These are phyloP conservation scores for Leccinum broughii DNA, from an alignment of 768 basidiomycete genomes.

Conservation along the genomic window DNA sequence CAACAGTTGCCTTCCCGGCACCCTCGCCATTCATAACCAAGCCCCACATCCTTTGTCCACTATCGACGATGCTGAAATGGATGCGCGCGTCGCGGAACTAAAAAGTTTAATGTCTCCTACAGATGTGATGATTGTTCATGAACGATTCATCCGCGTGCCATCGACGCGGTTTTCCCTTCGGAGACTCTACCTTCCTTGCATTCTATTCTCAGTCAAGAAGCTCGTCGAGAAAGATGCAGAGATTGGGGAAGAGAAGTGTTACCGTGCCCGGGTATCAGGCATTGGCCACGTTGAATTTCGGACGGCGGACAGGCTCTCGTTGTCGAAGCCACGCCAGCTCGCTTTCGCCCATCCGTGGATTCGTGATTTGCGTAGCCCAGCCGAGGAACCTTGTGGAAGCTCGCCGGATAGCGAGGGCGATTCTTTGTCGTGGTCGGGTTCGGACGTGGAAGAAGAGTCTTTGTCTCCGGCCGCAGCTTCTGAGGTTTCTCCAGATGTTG, in stretches of 20 bases:
- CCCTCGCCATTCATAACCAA: slow-evolving; percentile 1
- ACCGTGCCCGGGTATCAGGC: slow-evolving; percentile 1
- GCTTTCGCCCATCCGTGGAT: slow-evolving; percentile 17
- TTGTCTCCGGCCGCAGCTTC: not conserved
- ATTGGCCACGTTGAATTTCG: slow-evolving; percentile 8
- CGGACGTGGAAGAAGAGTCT: not conserved
- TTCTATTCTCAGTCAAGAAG: slow-evolving; percentile 7
- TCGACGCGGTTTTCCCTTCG: slow-evolving; percentile 1
- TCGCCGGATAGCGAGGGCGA: not conserved
- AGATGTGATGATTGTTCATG: not conserved
- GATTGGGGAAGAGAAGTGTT: not conserved
- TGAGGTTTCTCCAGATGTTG: not conserved
- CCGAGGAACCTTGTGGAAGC: not conserved
- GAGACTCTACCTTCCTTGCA: slow-evolving; percentile 10
- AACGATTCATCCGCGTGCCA: not conserved
- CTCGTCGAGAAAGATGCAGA: not conserved
- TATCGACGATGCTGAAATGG: not conserved
- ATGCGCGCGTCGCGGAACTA: not conserved
- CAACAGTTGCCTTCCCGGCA: slow-evolving; percentile 14
- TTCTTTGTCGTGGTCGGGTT: not conserved
- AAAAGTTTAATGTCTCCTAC: not conserved
- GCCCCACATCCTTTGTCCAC: not conserved
- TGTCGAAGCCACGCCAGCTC: not conserved
- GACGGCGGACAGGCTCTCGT: not conserved
- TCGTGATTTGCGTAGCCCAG: slow-evolving; percentile 3